Conservation (phyloP, 768 basidiomycete species). For the Collybia mongolica region DNA sequence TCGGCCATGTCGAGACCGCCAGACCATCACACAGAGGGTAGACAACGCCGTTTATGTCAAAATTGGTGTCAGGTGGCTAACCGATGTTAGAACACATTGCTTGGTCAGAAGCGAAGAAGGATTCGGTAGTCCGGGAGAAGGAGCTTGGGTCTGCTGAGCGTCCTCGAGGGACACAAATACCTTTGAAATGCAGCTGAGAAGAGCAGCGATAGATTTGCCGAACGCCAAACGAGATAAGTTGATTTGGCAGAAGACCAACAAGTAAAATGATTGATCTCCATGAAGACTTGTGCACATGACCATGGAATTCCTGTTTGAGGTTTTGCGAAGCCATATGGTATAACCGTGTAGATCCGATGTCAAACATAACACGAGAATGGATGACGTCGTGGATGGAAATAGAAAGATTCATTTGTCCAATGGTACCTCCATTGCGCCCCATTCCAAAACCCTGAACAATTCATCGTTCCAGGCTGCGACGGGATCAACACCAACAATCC, state of each 20-base stretch:
- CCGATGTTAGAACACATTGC: neutral
- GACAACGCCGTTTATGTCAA: neutral
- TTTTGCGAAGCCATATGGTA: neutral
- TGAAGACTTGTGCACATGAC: neutral
- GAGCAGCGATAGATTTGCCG: too few relatives aligned
- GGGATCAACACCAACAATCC: constrained; percentile 32
- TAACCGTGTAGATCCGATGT: neutral
- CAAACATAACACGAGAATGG: neutral
- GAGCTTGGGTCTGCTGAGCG: neutral
- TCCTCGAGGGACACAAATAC: neutral
- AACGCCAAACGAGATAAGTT: too few relatives aligned
- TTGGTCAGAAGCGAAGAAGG: neutral
- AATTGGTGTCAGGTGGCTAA: neutral
- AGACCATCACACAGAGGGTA: constrained; percentile 3
- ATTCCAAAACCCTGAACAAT: constrained; percentile 42
- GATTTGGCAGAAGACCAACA: too few relatives aligned
- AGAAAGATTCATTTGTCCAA: neutral
- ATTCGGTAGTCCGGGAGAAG: neutral
- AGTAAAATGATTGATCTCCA: too few relatives aligned
- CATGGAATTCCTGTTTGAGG: neutral
- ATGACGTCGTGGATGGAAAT: constrained; percentile 1
- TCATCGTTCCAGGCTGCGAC: constrained; percentile 20
- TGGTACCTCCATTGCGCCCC: constrained; percentile 45
- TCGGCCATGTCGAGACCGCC: neutral
- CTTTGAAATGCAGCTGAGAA: too few relatives aligned